phyloP scores from a whole-genome alignment of 257 asterid genomes.

The Solanum clarkiae region DNA sequence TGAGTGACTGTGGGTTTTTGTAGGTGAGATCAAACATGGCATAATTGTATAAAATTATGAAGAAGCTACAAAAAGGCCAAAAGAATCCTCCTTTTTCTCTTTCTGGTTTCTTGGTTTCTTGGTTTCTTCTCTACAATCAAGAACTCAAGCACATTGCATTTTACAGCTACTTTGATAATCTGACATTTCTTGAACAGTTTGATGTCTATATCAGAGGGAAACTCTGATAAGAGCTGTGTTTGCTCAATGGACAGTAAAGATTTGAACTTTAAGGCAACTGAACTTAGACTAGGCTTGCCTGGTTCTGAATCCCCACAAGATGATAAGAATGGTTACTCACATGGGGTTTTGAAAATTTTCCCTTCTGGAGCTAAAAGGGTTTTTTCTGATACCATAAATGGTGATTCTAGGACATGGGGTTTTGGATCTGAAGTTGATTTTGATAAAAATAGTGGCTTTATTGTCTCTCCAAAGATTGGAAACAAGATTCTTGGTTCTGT shows the following conservation, averaged over 20 bases:
- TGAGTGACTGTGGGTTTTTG: not conserved
- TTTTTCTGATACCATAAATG: slow-evolving; percentile 22
- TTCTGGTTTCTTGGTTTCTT: no score
- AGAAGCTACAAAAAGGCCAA: not conserved
- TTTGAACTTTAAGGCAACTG: slow-evolving; percentile 39
- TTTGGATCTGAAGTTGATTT: slow-evolving; percentile 26
- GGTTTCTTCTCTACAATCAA: not conserved
- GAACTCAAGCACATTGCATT: not conserved
- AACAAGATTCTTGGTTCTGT: slow-evolving; percentile 11
- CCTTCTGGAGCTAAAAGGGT: slow-evolving; percentile 36
- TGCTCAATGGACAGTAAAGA: slow-evolving; percentile 11
- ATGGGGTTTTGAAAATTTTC: slow-evolving; percentile 1
- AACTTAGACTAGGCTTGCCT: slow-evolving; percentile 33
- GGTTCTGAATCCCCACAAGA: slow-evolving; percentile 21
- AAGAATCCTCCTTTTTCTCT: not conserved
- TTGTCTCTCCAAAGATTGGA: slow-evolving; percentile 19
- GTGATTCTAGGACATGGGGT: slow-evolving; percentile 28
- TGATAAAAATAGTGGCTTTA: slow-evolving; percentile 16
- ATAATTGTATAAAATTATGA: not conserved
- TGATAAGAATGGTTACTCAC: not conserved
- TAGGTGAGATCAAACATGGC: not conserved
- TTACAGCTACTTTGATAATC: not conserved
- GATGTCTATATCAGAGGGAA: slow-evolving; percentile 20
- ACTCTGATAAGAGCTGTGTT: slow-evolving; percentile 13
- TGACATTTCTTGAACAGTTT: not conserved